phyloP scores from a whole-genome alignment of 345 rosid species.

The Lepidium sativum region DNA sequence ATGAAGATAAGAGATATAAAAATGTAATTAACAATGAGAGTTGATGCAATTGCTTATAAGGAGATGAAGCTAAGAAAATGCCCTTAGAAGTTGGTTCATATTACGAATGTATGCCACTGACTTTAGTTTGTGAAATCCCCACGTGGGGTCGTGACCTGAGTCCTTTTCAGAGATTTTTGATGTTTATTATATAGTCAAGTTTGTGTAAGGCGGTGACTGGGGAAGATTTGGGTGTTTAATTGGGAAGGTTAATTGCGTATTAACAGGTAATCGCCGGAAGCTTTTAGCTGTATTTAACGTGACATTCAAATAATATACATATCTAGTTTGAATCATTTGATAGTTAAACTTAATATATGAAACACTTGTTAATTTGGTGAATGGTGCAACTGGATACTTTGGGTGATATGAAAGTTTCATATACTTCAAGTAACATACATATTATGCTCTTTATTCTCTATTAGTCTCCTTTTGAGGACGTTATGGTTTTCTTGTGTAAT shows the following conservation, averaged over 20 bases:
- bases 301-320: no score
- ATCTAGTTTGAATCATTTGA: background rate
- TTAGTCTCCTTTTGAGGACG: no score
- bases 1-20: background rate
- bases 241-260: background rate
- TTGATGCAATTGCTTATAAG: constrained; percentile 18
- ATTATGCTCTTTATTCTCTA: no score
- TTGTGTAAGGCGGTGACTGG: constrained; percentile 23
- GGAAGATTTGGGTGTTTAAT: background rate
- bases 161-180: constrained; percentile 11
- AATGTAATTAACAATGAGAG: constrained; percentile 1
- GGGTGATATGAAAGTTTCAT: no score
- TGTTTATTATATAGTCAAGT: background rate
- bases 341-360: background rate
- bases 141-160: constrained; percentile 24
- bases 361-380: no score
- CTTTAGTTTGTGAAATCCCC: constrained; percentile 3
- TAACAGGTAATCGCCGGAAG: background rate
- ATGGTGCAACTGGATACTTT: no score
- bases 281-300: background rate
- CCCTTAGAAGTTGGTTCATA: background rate
- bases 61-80: background rate
- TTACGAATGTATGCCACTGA: constrained; percentile 22
- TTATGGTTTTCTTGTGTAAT: no score
- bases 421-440: no score